Evolutionary conservation across 2,329 filamentous ascomycete species (phyloP), one percentile per base, ranked within the genome.

Genomic region (Verticillium zaregamsianum): DNA sequence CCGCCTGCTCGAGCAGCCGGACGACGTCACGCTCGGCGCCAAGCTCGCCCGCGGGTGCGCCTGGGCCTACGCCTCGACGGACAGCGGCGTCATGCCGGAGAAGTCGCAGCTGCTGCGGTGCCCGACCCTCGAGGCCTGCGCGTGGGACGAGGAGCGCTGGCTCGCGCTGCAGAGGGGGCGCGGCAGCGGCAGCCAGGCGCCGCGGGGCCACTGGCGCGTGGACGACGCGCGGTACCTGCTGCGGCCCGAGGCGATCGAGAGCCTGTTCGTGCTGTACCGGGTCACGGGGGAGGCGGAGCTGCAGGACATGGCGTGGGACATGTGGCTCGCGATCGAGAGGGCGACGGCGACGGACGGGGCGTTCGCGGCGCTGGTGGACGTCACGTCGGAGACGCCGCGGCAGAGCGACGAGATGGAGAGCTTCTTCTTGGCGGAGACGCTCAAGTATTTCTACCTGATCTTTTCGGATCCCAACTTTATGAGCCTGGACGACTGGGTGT

Each of bases 391-490:
- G 6, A 7, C 25, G 25, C 25, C 25, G 54, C 25, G 11, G 28
- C 25, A 31, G 25, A 32, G 4, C 11, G 31, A 55, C 17, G 54
- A 55, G 25, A 33, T 40, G 7, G 82, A 91, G 77, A 89, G 84
- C 64, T 91, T 90, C 68, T 92, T 89, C 87, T 76, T 89, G 68
- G 85, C 86, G 0, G 89, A 92, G 76, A 92, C 89, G 17, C 74
- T 92, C 63, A 92, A 91, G 74, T 92, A 92, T 66, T 91, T 91
- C 61, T 92, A 89, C 66, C 72, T 92, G 58, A 82, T 91, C 32
- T 92, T 91, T 67, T 86, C 84, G 25, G 82, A 88, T 17, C 84
- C 86, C 0, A 80, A 83, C n/a, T 68, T 87, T 33, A 78, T 90
- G 49, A 89, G 81, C 68, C 72, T 92, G 69, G 89, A 92, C 71